Conservation (phyloP, 1,139 yeast genomes). For the Komagataea norvegica region DNA sequence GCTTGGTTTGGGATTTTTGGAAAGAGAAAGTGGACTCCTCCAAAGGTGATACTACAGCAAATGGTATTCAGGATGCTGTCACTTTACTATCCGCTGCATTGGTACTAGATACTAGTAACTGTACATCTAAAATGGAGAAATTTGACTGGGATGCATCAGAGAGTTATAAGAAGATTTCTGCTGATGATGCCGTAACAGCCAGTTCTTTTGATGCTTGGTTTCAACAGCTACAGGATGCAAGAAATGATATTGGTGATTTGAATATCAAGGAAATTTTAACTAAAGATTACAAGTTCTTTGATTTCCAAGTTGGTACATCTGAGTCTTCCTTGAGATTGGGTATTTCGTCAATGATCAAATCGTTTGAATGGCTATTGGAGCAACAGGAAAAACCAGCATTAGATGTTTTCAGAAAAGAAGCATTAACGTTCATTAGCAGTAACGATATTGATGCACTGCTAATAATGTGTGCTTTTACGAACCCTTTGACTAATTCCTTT, state of each 20-base stretch:
- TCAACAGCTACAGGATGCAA: slow-evolving; percentile 45
- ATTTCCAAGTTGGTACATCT: slow-evolving; percentile 34
- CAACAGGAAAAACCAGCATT: slow-evolving; percentile 27
- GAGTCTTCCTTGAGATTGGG: slow-evolving; percentile 44
- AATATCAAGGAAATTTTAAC: slow-evolving; percentile 55
- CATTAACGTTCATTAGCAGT: slow-evolving; percentile 35
- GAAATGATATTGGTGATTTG: slow-evolving; percentile 60
- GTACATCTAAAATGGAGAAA: slow-evolving; percentile 53
- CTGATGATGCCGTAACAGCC: background rate
- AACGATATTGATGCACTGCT: slow-evolving; percentile 49
- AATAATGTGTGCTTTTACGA: slow-evolving; percentile 58
- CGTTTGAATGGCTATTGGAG: slow-evolving; percentile 52
- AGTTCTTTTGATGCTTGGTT: slow-evolving; percentile 27
- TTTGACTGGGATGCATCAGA: slow-evolving; percentile 47
- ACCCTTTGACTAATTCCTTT: slow-evolving; percentile 35
- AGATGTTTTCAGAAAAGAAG: slow-evolving; percentile 32
- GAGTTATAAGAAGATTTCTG: slow-evolving; percentile 29
- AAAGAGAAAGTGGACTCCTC: slow-evolving; percentile 25
- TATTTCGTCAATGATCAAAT: slow-evolving; percentile 68
- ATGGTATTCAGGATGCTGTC: slow-evolving; percentile 34
- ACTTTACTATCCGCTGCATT: slow-evolving; percentile 61
- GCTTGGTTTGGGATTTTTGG: slow-evolving; percentile 68
- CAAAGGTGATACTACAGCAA: slow-evolving; percentile 22
- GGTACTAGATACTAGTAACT: slow-evolving; percentile 64
- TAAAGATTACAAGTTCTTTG: slow-evolving; percentile 82